Conservation (phyloP, 2,329 filamentous ascomycete genomes). For the Xylariaceae sp. region DNA sequence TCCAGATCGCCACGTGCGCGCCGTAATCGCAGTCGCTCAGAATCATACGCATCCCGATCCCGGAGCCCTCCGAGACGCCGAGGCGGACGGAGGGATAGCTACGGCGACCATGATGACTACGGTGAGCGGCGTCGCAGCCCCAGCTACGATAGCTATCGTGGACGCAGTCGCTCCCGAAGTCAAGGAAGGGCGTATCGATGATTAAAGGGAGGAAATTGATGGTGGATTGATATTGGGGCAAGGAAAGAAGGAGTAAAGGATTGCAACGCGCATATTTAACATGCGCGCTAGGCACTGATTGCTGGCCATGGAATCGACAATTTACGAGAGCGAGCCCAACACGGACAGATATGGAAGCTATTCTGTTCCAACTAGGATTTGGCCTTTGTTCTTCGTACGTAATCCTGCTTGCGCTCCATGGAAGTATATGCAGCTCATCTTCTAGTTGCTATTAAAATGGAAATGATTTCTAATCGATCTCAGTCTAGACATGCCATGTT, state of each 20-base stretch:
- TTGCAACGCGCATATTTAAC: conserved; percentile 14
- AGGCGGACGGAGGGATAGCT: conserved; percentile 40
- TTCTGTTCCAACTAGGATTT: background rate
- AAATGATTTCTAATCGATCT: conserved; percentile 19
- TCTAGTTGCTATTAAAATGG: conserved; percentile 2
- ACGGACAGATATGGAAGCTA: background rate
- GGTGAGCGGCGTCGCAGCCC: conserved; percentile 53
- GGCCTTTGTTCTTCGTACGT: conserved; percentile 19
- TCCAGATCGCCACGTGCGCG: conserved; percentile 49
- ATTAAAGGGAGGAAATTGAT: background rate
- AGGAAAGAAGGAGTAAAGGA: background rate
- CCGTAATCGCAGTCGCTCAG: conserved; percentile 40
- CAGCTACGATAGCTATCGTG: conserved; percentile 53
- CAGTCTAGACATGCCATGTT: conserved; percentile 5
- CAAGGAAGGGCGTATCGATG: conserved; percentile 45
- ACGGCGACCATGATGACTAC: conserved; percentile 43
- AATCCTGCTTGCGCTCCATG: conserved; percentile 12
- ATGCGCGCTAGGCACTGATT: conserved; percentile 6
- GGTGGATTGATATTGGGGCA: background rate
- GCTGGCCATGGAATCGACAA: conserved; percentile 1
- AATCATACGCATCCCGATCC: conserved; percentile 43
- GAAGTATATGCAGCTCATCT: conserved; percentile 7
- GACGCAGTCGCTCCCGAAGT: conserved; percentile 48
- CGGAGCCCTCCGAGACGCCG: conserved; percentile 43
- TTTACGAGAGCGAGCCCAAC: conserved; percentile 1